Evolutionary conservation across 768 basidiomycete species (phyloP), one percentile per base, ranked within the genome.

Genomic region (Cantharellus cinnabarinus): DNA sequence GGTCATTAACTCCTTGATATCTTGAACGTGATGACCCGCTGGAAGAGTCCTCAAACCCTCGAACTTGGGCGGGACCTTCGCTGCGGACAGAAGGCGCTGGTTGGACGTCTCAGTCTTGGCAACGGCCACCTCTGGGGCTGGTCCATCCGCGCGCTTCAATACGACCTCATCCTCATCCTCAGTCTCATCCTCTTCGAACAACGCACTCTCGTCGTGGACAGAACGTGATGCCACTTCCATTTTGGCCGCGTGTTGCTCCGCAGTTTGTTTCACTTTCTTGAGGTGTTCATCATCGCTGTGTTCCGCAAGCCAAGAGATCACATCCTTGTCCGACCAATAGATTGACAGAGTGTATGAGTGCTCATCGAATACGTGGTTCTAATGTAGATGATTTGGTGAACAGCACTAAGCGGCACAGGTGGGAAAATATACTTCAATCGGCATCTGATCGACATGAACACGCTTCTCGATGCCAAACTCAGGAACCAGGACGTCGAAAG

Each of bases 381-480:
- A 63, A 20, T 0, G 39, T 35, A 38, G 5, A 42, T n/a, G 15
- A 62, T 73, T 39, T 70, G 64, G 35, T 14, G n/a, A 29, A 41
- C 29, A 15, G 29, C 34, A 56, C 39, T 35, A 40, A 44, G 4
- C 40, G 2, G 58, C 2, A 10, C 29, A 53, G 3, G 50, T 7
- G 2, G 2, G 40, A n/a, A 52, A 4, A 71, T 83, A 71, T 67
- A 91, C 89, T 64, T 95, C 89, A 60, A 95, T 89, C 35, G 95
- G 94, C 89, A 99, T 95, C 71, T 98, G 91, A 68, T 98, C 95
- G 48, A 93, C 89, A 66, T 98, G 95, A 2, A 98, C 93, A 42
- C 95, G 80, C 75, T 99, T 99, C 74, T 99, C 95, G 64, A 99
- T 97, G 40, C 94, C 89, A 67, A 98, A 98, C 69, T 98, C 95